Conservation (phyloP, 2,329 filamentous ascomycete species). For the Sclerotinia minor region DNA sequence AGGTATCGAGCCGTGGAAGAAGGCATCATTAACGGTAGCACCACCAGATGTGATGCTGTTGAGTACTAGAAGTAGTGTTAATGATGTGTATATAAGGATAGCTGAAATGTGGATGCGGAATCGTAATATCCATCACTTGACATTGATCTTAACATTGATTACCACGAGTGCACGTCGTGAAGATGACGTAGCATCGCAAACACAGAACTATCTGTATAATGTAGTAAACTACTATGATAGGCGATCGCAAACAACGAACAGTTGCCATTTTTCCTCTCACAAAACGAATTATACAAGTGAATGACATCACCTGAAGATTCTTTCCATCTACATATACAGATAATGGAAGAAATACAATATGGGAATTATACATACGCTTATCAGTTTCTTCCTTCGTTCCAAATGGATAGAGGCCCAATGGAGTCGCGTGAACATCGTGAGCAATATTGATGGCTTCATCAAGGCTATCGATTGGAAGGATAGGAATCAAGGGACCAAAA, state of each 20-base stretch:
- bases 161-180: not conserved
- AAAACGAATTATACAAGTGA: not conserved
- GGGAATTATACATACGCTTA: constrained; percentile 54
- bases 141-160: not conserved
- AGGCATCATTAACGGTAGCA: constrained; percentile 64
- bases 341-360: too few relatives aligned
- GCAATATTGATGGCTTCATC: constrained; percentile 82
- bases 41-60: constrained; percentile 65
- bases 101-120: not conserved
- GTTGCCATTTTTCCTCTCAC: not conserved
- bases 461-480: constrained; percentile 75
- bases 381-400: constrained; percentile 76
- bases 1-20: constrained; percentile 68
- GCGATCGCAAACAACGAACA: not conserved
- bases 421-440: constrained; percentile 78
- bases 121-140: not conserved
- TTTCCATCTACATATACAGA: not conserved
- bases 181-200: not conserved
- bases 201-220: constrained; percentile 5
- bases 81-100: not conserved
- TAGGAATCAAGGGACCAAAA: constrained; percentile 88
- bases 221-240: not conserved
- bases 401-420: constrained; percentile 82
- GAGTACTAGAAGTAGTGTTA: constrained; percentile 51
- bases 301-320: not conserved